Evolutionary conservation across 495 filamentous ascomycete genomes (phyloP).

Genomic region (Talaromyces liani): DNA sequence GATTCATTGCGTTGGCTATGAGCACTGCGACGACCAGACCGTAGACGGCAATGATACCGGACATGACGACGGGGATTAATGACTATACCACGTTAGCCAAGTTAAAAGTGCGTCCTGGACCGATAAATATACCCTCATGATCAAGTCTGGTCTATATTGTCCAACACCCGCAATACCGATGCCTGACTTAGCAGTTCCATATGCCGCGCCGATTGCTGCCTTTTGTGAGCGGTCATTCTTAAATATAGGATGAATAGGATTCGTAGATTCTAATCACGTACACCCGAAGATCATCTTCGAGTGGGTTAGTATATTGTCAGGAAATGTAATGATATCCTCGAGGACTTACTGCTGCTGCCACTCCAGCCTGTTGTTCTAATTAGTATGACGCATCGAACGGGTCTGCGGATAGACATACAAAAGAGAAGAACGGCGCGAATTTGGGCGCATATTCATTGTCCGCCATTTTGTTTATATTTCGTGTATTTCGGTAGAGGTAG

Average conservation of each 20-base stretch:
- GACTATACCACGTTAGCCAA: slow-evolving; percentile 45
- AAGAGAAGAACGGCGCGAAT: slow-evolving; percentile 96
- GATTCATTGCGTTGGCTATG: slow-evolving; percentile 75
- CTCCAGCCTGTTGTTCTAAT: slow-evolving; percentile 57
- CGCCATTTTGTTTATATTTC: slow-evolving; percentile 43
- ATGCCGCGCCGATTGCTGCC: slow-evolving; percentile 84
- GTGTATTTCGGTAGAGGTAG: not conserved
- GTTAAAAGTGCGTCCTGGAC: not conserved
- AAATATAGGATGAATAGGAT: not conserved
- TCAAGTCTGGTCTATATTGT: slow-evolving; percentile 85
- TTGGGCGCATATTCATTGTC: slow-evolving; percentile 69
- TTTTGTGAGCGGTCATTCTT: slow-evolving; percentile 13
- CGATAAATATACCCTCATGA: slow-evolving; percentile 73
- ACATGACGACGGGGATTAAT: slow-evolving; percentile 96
- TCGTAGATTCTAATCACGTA: slow-evolving; percentile 40
- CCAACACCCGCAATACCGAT: slow-evolving; percentile 95
- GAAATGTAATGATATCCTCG: slow-evolving; percentile 12
- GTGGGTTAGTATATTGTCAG: slow-evolving; percentile 17
- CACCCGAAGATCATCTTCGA: slow-evolving; percentile 79
- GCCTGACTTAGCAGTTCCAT: slow-evolving; percentile 94
- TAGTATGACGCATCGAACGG: slow-evolving; percentile 23
- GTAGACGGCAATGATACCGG: slow-evolving; percentile 98
- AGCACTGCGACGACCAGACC: slow-evolving; percentile 92
- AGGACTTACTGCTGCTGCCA: slow-evolving; percentile 83
- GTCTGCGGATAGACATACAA: slow-evolving; percentile 52